Percentiles rank a stretch among this genome's conserved stretches.
phyloP scores from a whole-genome alignment of 1,139 yeast genomes.

The Taphrina sp. region DNA sequence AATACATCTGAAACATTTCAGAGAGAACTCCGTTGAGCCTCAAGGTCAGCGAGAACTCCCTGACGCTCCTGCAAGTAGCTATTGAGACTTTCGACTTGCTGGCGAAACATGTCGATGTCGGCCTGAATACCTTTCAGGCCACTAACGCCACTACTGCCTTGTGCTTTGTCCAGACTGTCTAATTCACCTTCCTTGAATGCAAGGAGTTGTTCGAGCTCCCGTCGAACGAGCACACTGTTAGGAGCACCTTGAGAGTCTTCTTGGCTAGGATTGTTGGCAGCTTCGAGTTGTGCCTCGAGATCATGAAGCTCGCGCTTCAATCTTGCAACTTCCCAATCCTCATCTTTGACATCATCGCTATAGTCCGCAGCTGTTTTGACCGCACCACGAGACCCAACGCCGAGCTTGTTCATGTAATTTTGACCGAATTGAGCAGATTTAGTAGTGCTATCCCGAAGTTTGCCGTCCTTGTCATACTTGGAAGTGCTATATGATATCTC shows the following conservation, averaged over 20 bases:
- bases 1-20: no score
- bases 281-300: conserved; percentile 60
- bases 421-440: conserved; percentile 47
- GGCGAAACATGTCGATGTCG: conserved; percentile 63
- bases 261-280: no score
- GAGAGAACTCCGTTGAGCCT: conserved; percentile 33
- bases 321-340: conserved; percentile 85
- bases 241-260: conserved; percentile 52
- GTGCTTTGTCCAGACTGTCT: conserved; percentile 39
- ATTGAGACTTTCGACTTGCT: conserved; percentile 54
- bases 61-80: conserved; percentile 55
- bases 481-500: conserved; percentile 58
- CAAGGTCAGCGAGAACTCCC: conserved; percentile 51
- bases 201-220: conserved; percentile 78
- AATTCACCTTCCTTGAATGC: conserved; percentile 65
- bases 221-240: conserved; percentile 50
- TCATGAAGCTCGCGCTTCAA: conserved; percentile 75
- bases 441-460: conserved; percentile 9
- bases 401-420: conserved; percentile 50
- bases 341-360: conserved; percentile 61
- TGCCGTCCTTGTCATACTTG: conserved; percentile 22
- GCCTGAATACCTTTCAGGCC: conserved; percentile 47
- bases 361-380: conserved; percentile 62
- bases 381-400: conserved; percentile 46
- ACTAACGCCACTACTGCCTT: conserved; percentile 34